Evolutionary conservation across 1,139 yeast species (phyloP).

Genomic region (Suhomyces anneliseae): DNA sequence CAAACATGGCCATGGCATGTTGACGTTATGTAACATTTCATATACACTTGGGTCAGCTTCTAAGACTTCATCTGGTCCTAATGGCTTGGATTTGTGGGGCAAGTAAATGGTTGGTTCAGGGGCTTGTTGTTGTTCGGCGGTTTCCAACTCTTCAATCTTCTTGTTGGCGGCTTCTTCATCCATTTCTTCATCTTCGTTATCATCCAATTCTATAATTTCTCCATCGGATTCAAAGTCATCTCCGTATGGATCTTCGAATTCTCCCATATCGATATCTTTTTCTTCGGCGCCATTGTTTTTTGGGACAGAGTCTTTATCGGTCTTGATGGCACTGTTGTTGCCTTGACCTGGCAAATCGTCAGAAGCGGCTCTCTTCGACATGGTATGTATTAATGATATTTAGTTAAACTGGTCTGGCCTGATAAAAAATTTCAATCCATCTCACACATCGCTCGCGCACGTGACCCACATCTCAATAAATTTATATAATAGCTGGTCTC

Average conservation of each 20-base stretch:
- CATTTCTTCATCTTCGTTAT: slow-evolving; percentile 62
- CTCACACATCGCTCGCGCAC: not conserved
- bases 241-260: slow-evolving; percentile 90
- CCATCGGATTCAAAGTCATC: slow-evolving; percentile 96
- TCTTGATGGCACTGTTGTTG: slow-evolving; percentile 27
- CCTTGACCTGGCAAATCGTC: slow-evolving; percentile 37
- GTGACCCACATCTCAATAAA: not conserved
- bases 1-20: slow-evolving; percentile 96
- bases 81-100: slow-evolving; percentile 84
- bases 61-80: slow-evolving; percentile 93
- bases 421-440: slow-evolving; percentile 7
- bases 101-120: slow-evolving; percentile 57
- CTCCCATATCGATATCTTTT: slow-evolving; percentile 70
- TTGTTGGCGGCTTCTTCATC: slow-evolving; percentile 31
- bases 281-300: slow-evolving; percentile 15
- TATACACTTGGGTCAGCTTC: slow-evolving; percentile 97
- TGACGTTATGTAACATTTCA: slow-evolving; percentile 93
- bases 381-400: slow-evolving; percentile 17
- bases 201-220: slow-evolving; percentile 76
- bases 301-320: slow-evolving; percentile 18
- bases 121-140: slow-evolving; percentile 28
- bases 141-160: slow-evolving; percentile 29
- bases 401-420: not conserved
- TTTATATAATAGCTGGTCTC: too few species aligned
- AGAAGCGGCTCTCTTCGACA: slow-evolving; percentile 64